Conservation (phyloP, 2,329 filamentous ascomycete genomes). For the Epichloe typhina region DNA sequence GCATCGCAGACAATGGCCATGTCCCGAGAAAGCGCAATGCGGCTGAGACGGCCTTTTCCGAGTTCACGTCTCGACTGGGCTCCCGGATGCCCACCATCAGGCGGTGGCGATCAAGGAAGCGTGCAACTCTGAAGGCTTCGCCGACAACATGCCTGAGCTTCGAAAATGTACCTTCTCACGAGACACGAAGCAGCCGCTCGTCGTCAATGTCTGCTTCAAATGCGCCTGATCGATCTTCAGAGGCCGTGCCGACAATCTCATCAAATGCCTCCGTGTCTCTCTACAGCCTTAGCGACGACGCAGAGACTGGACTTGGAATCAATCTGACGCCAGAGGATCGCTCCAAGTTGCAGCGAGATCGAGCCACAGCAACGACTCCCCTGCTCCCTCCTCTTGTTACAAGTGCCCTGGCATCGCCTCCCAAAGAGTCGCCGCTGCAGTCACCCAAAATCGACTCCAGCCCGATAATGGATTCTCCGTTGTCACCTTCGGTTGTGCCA, state of each 20-base stretch:
- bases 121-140: constrained; percentile 31
- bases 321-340: constrained; percentile 23
- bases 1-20: constrained; percentile 28
- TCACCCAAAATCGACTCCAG: constrained; percentile 45
- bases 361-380: constrained; percentile 60
- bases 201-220: constrained; percentile 59
- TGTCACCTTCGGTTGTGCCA: constrained; percentile 20
- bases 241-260: constrained; percentile 43
- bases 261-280: constrained; percentile 51
- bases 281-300: constrained; percentile 37
- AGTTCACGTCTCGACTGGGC: constrained; percentile 52
- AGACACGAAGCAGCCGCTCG: constrained; percentile 63
- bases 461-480: constrained; percentile 2
- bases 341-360: constrained; percentile 42
- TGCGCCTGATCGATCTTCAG: constrained; percentile 29
- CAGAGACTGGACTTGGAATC: constrained; percentile 25
- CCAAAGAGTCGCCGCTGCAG: constrained; percentile 68
- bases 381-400: constrained; percentile 72
- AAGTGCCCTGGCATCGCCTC: constrained; percentile 39
- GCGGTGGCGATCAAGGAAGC: constrained; percentile 35
- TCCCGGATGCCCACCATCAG: constrained; percentile 43
- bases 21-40: constrained; percentile 41
- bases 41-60: constrained; percentile 46
- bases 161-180: constrained; percentile 59
- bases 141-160: constrained; percentile 75